Conservation (phyloP, 352 stramenopile species). For the Phytophthora tubulina region DNA sequence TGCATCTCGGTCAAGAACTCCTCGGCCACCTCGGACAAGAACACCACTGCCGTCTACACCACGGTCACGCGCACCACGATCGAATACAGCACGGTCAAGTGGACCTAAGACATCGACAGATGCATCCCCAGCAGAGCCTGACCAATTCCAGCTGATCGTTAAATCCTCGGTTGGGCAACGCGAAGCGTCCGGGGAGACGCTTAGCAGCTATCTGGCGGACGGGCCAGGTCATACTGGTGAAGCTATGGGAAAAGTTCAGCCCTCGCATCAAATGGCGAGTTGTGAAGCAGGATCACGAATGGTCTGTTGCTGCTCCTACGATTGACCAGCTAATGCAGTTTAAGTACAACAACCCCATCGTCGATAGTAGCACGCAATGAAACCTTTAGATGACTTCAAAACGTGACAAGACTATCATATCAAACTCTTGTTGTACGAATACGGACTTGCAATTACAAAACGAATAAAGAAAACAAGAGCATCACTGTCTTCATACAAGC, state of each 20-base stretch:
- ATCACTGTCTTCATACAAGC: too few relatives aligned
- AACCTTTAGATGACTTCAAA: constrained; percentile 11
- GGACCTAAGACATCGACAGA: too few relatives aligned
- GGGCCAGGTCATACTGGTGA: neutral
- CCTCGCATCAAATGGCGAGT: neutral
- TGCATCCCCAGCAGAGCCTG: too few relatives aligned
- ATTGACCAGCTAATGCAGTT: constrained; percentile 18
- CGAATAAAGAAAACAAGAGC: too few relatives aligned
- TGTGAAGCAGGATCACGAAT: neutral
- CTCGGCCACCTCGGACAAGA: too few relatives aligned
- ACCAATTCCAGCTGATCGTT: too few relatives aligned
- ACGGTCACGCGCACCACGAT: too few relatives aligned
- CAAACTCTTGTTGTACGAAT: constrained; percentile 23
- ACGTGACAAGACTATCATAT: constrained; percentile 9
- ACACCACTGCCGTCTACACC: too few relatives aligned
- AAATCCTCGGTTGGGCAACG: too few relatives aligned
- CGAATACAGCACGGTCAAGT: too few relatives aligned
- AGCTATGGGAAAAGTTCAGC: neutral
- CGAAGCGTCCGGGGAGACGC: neutral
- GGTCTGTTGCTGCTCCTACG: neutral
- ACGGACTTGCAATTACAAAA: constrained; percentile 11
- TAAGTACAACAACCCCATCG: constrained; percentile 22
- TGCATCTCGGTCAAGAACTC: too few relatives aligned
- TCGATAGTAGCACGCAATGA: constrained; percentile 14
- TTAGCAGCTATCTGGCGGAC: neutral